These are phyloP conservation scores for Kregervanrija fluxuum DNA, from an alignment of 805 yeast species.

Conservation along the genomic window DNA sequence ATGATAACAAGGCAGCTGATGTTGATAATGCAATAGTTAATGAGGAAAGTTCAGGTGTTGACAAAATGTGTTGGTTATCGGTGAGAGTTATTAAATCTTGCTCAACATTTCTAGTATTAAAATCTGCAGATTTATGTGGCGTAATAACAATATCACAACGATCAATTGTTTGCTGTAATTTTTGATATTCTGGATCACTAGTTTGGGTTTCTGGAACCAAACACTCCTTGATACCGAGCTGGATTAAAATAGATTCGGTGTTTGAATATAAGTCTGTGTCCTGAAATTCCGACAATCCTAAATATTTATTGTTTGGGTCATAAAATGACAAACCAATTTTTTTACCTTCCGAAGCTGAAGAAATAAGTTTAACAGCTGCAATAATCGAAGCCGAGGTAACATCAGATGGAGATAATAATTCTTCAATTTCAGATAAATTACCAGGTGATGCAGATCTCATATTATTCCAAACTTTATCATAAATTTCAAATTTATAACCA, in stretches of 20 bases:
- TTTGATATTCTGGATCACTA: conserved; percentile 49
- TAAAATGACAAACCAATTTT: conserved; percentile 74
- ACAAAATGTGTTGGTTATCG: conserved; percentile 44
- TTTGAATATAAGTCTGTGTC: conserved; percentile 88
- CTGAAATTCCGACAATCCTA: conserved; percentile 71
- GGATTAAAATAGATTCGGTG: conserved; percentile 79
- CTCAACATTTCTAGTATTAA: conserved; percentile 61
- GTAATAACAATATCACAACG: conserved; percentile 73
- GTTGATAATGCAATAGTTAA: conserved; percentile 49
- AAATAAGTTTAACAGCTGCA: conserved; percentile 40
- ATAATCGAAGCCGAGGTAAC: conserved; percentile 37
- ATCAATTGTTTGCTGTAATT: conserved; percentile 64
- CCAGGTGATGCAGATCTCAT: conserved; percentile 79
- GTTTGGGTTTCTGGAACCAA: conserved; percentile 40
- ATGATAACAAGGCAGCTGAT: conserved; percentile 60
- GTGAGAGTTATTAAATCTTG: conserved; percentile 72
- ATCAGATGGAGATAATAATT: conserved; percentile 44
- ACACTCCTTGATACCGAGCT: conserved; percentile 83
- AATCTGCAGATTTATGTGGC: conserved; percentile 48
- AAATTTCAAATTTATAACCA: conserved; percentile 76
- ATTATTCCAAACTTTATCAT: conserved; percentile 56
- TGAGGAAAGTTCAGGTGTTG: conserved; percentile 48
- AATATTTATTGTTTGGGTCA: conserved; percentile 57
- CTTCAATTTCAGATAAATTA: conserved; percentile 72
- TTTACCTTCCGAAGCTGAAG: conserved; percentile 34